Percentiles rank a stretch among this genome's conserved stretches.
These are phyloP conservation scores for Biscogniauxia mediterranea DNA, from an alignment of 2,329 filamentous ascomycete species.

Conservation along the genomic window DNA sequence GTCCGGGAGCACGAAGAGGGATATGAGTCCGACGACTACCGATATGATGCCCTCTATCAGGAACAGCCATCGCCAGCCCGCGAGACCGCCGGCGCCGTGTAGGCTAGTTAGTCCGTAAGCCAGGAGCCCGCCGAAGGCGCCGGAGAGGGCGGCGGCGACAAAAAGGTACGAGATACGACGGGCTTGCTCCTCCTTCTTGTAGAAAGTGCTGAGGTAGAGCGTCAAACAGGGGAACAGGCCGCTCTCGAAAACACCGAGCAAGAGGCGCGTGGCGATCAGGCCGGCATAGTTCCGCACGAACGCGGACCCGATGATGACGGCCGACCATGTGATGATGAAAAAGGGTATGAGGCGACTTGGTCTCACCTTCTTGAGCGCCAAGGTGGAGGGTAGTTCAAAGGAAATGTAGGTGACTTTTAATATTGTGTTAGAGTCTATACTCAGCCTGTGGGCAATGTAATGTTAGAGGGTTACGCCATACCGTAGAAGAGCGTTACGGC, in stretches of 20 bases:
- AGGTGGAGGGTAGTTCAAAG: conserved; percentile 25
- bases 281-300: conserved; percentile 40
- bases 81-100: conserved; percentile 10
- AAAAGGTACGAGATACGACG: conserved; percentile 45
- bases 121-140: conserved; percentile 23
- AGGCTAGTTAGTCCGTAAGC: conserved; percentile 18
- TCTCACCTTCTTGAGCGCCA: conserved; percentile 43
- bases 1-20: conserved; percentile 14
- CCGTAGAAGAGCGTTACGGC: conserved; percentile 17
- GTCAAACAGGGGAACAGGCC: conserved; percentile 33
- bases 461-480: neutral
- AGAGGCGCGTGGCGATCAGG: conserved; percentile 44
- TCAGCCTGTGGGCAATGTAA: neutral
- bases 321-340: conserved; percentile 49
- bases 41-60: conserved; percentile 14
- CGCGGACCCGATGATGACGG: conserved; percentile 46
- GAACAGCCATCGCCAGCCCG: conserved; percentile 19
- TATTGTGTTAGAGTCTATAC: neutral
- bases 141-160: conserved; percentile 36
- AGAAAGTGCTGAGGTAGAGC: conserved; percentile 51
- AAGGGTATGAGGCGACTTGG: conserved; percentile 50
- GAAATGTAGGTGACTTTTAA: conserved; percentile 22
- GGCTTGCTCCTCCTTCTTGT: conserved; percentile 48
- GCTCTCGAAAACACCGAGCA: conserved; percentile 49
- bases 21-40: conserved; percentile 9